A percentile compares a stretch with the other conserved stretches of the same genome.
Conservation (phyloP, 495 filamentous ascomycete species). For the Aspergillus sclerotioniger region DNA sequence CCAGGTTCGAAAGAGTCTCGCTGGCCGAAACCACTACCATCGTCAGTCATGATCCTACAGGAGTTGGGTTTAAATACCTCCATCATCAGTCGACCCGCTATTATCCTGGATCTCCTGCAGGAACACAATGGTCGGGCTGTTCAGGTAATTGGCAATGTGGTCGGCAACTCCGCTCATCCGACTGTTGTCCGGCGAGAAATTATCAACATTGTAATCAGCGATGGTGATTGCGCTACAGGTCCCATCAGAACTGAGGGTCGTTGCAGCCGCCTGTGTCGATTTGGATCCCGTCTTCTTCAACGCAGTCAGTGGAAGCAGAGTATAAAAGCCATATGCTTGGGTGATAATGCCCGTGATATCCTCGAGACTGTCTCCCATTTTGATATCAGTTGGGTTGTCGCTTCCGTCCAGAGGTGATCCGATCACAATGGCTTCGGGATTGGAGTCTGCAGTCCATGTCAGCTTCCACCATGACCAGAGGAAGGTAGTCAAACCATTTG, state of each 20-base stretch:
- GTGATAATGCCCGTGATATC: slow-evolving; percentile 59
- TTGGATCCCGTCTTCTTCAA: slow-evolving; percentile 38
- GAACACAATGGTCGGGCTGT: slow-evolving; percentile 53
- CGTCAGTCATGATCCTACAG: neutral
- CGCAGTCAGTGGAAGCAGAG: slow-evolving; percentile 54
- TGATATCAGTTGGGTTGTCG: slow-evolving; percentile 49
- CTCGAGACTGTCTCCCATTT: slow-evolving; percentile 53
- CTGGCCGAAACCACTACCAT: slow-evolving; percentile 24
- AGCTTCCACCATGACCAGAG: neutral
- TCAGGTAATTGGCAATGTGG: slow-evolving; percentile 54
- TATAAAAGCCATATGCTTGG: slow-evolving; percentile 58
- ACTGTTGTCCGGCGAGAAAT: slow-evolving; percentile 50
- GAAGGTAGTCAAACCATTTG: slow-evolving; percentile 26
- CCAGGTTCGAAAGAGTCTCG: slow-evolving; percentile 36
- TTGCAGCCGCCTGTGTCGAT: slow-evolving; percentile 30
- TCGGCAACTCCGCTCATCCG: slow-evolving; percentile 45
- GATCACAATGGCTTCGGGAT: slow-evolving; percentile 62
- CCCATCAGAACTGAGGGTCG: slow-evolving; percentile 40
- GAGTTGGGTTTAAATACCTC: slow-evolving; percentile 25
- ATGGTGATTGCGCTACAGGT: slow-evolving; percentile 53
- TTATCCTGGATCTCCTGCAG: slow-evolving; percentile 64
- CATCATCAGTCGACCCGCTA: slow-evolving; percentile 50
- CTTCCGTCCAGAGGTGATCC: slow-evolving; percentile 58
- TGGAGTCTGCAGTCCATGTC: slow-evolving; percentile 44
- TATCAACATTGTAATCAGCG: slow-evolving; percentile 61